Base-by-base conservation (phyloP, 352 stramenopile genomes). In the Elongisporangium undulatum region DNA sequence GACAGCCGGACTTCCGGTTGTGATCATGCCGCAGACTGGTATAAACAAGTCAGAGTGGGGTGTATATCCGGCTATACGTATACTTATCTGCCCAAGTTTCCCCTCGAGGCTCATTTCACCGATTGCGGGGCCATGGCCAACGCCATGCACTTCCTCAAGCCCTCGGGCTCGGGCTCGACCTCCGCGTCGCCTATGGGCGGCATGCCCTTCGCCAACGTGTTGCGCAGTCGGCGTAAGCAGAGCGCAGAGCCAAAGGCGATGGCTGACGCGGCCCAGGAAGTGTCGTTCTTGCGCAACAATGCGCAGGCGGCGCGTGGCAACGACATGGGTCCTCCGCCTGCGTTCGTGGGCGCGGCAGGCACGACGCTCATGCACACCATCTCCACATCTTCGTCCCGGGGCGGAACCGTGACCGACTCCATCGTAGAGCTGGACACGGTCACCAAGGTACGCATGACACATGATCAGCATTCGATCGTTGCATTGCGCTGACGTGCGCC, bases 401-500 rank as follows among this genome's bases (percentile, higher is more conserved):
- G 24, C 7, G 9, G 9, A 41, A 9, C 5, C 8, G 29, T 41
- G 29, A 41, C 29, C 29, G 29, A 41, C 29, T 41, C 29, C 5
- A 41, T 41, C 29, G 8, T 41, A 15, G 29, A 41, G 16, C 38
- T 75, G n/a, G 71, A 74, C 22, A 75, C 68, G 0, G 61, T 79
- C 0, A 71, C 62, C 53, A 77, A 76, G 57, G 57, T 57, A 38
- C 56, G 29, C 10, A 16, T n/a, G 53, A 16, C 5, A n/a, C 29
- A 9, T 34, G 29, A 5, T 56, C 29, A 23, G 2, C 16, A 26
- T n/a, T 19, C 17, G 9, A 21, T 55, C 51, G 53, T 38, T 41
- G 48, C 15, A 50, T n/a, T 19, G 52, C 24, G 10, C 23, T 9
- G 29, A 41, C 29, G 5, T 41, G 9, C 29, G 4, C 29, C 8